Evolutionary conservation across 2,329 filamentous ascomycete species (phyloP).

Genomic region (Scedosporium aurantiacum): DNA sequence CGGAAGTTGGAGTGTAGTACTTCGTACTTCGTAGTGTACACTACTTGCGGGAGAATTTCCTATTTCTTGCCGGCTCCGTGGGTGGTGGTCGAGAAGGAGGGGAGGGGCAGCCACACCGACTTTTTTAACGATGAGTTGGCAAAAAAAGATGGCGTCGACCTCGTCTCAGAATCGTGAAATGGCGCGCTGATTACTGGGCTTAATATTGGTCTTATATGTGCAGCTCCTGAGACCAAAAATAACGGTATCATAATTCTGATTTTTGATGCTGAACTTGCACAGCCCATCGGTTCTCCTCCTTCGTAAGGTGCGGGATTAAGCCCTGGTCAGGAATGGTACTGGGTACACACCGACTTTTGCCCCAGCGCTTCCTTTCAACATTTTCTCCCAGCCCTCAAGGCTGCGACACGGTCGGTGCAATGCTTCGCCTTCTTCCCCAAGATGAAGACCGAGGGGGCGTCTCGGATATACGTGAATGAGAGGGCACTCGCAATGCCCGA

Average conservation of each 20-base stretch:
- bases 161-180: not conserved
- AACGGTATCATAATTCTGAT: not conserved
- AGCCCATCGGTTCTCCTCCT: not conserved
- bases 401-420: not conserved
- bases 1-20: not conserved
- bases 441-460: not conserved
- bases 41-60: not conserved
- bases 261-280: not conserved
- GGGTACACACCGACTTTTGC: not conserved
- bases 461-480: not conserved
- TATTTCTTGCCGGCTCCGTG: not conserved
- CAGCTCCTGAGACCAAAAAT: not conserved
- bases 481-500: not conserved
- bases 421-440: not conserved
- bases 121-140: constrained; percentile 4
- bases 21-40: too few species aligned
- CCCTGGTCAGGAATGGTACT: not conserved
- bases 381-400: not conserved
- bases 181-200: not conserved
- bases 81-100: not conserved
- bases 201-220: not conserved
- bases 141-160: not conserved
- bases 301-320: not conserved
- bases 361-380: not conserved
- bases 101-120: constrained; percentile 1